Evolutionary conservation across 768 basidiomycete genomes (phyloP).

Genomic region (Tricholoma furcatifolium): DNA sequence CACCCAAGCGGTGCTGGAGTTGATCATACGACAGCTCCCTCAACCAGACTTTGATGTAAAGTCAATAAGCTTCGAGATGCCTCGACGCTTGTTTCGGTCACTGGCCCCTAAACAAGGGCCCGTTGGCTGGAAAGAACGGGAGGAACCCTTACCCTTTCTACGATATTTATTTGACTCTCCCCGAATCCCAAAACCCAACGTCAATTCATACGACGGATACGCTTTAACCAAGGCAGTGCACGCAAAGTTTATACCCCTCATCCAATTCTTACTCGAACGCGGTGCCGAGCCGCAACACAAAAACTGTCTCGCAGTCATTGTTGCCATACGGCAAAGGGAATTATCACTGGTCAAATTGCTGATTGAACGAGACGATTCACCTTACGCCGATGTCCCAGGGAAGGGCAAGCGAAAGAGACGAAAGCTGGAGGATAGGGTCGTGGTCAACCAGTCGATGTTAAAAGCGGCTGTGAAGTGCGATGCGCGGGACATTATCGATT

Average conservation of each 20-base stretch:
- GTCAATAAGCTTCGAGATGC: slow-evolving; percentile 45
- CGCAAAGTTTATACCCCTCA: slow-evolving; percentile 58
- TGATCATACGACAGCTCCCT: slow-evolving; percentile 36
- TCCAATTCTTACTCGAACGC: slow-evolving; percentile 66
- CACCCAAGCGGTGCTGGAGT: slow-evolving; percentile 49
- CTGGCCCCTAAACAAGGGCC: slow-evolving; percentile 32
- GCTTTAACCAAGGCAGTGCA: slow-evolving; percentile 79
- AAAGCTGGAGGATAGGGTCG: slow-evolving; percentile 59
- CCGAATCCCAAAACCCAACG: slow-evolving; percentile 39
- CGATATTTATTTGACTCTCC: slow-evolving; percentile 50
- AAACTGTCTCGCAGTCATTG: slow-evolving; percentile 60
- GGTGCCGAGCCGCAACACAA: slow-evolving; percentile 71
- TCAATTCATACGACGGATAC: slow-evolving; percentile 78
- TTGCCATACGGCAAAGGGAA: slow-evolving; percentile 75
- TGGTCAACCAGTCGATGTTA: slow-evolving; percentile 56
- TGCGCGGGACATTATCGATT: slow-evolving; percentile 71
- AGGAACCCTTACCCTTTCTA: slow-evolving; percentile 65
- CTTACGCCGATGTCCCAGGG: slow-evolving; percentile 20
- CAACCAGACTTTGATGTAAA: slow-evolving; percentile 22
- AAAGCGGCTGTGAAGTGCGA: slow-evolving; percentile 60
- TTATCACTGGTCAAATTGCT: slow-evolving; percentile 69
- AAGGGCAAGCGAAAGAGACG: slow-evolving; percentile 41
- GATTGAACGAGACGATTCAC: slow-evolving; percentile 52
- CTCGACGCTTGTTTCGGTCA: slow-evolving; percentile 63
- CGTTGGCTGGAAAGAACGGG: slow-evolving; percentile 42